These are phyloP conservation scores for Aspergillus intermedius DNA, from an alignment of 2,329 filamentous ascomycete species.

Conservation along the genomic window DNA sequence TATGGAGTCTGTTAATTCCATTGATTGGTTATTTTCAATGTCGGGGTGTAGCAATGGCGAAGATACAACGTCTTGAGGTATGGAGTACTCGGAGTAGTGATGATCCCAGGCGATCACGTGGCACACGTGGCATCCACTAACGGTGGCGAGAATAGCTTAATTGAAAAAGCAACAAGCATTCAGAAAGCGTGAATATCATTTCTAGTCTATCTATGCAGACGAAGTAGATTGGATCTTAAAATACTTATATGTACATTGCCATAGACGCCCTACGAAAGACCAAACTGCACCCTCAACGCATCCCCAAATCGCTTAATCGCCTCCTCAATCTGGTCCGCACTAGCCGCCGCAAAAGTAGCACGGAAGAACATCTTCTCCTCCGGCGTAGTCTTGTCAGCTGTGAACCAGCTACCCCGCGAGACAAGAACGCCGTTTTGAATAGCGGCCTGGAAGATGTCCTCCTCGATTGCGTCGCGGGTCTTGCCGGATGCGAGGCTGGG, in stretches of 20 bases:
- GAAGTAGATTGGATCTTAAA: neutral
- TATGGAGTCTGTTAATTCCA: neutral
- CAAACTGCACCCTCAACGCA: conserved; percentile 61
- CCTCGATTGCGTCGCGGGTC: conserved; percentile 56
- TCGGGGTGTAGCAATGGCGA: no score
- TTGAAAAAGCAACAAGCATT: no score
- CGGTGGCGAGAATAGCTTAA: no score
- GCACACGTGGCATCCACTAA: neutral
- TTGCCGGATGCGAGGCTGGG: conserved; percentile 33
- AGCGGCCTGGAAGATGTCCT: conserved; percentile 73
- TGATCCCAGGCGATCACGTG: neutral
- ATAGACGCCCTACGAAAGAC: conserved; percentile 23
- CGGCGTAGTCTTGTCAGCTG: conserved; percentile 58
- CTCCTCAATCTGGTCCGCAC: conserved; percentile 60
- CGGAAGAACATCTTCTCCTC: conserved; percentile 73
- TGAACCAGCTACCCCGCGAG: conserved; percentile 86
- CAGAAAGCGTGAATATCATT: no score
- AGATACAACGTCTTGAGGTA: no score
- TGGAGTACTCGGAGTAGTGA: no score
- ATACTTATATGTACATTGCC: neutral
- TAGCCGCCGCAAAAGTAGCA: conserved; percentile 80
- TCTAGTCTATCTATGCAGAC: neutral
- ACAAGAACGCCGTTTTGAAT: conserved; percentile 73
- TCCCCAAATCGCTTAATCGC: conserved; percentile 70
- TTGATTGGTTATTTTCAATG: no score